These are phyloP conservation scores for Cicer arietinum DNA, from an alignment of 306 rosid genomes.

Conservation along the genomic window DNA sequence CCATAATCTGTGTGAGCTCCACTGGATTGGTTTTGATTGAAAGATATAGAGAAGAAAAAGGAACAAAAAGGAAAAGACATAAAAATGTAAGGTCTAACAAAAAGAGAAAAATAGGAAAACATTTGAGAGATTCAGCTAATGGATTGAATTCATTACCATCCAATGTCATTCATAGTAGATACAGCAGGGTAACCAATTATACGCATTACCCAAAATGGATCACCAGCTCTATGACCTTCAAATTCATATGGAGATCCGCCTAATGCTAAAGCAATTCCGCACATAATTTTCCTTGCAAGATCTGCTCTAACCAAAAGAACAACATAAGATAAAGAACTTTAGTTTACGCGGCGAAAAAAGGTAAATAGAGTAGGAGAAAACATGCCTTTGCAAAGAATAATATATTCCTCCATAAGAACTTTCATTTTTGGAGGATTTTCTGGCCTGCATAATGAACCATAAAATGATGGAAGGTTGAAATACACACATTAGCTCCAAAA, in stretches of 20 bases:
- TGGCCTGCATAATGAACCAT: slow-evolving; percentile 66
- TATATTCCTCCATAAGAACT: slow-evolving; percentile 75
- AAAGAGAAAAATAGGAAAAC: slow-evolving; percentile 1
- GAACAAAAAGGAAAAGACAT: slow-evolving; percentile 42
- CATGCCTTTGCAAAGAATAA: slow-evolving; percentile 78
- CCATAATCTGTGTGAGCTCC: slow-evolving; percentile 98
- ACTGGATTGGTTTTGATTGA: slow-evolving; percentile 53
- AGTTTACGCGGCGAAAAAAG: background rate
- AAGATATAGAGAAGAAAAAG: slow-evolving; percentile 37
- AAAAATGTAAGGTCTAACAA: slow-evolving; percentile 37
- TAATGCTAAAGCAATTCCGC: slow-evolving; percentile 87
- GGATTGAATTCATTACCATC: slow-evolving; percentile 70
- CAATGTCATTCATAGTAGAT: slow-evolving; percentile 63
- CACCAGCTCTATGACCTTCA: slow-evolving; percentile 91
- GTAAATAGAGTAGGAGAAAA: slow-evolving; percentile 24
- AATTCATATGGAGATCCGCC: slow-evolving; percentile 88
- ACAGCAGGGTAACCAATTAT: slow-evolving; percentile 78
- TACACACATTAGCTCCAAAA: background rate
- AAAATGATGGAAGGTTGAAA: slow-evolving; percentile 28
- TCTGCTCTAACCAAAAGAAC: slow-evolving; percentile 55
- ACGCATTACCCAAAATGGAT: slow-evolving; percentile 92
- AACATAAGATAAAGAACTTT: slow-evolving; percentile 11
- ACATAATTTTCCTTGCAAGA: slow-evolving; percentile 83
- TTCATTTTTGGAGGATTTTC: slow-evolving; percentile 66
- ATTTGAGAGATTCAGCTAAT: slow-evolving; percentile 2